A percentile compares a stretch with the other conserved stretches of the same genome.
These are phyloP conservation scores for Clavaria fumosa DNA, from an alignment of 768 basidiomycete genomes.

Conservation along the genomic window DNA sequence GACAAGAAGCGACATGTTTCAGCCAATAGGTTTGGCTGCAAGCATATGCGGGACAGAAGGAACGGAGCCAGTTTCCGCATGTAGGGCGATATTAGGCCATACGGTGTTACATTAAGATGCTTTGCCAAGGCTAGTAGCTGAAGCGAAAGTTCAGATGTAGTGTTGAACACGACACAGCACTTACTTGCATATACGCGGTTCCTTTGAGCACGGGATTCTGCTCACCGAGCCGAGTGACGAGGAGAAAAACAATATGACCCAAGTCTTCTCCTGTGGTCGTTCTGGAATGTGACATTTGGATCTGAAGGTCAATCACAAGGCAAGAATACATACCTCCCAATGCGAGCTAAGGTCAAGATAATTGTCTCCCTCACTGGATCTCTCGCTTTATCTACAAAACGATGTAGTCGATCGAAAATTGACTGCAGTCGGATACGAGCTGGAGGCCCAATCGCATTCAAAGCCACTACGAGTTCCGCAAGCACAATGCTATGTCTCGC, in stretches of 20 bases:
- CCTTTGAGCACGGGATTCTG: slow-evolving; percentile 57
- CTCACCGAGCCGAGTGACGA: slow-evolving; percentile 54
- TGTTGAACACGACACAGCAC: slow-evolving; percentile 8
- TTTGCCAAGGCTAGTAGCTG: slow-evolving; percentile 34
- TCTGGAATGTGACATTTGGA: slow-evolving; percentile 1
- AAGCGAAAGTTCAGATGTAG: slow-evolving; percentile 7
- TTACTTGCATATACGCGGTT: slow-evolving; percentile 50
- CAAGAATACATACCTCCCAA: slow-evolving; percentile 29
- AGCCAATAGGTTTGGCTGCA: slow-evolving; percentile 39
- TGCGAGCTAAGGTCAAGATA: slow-evolving; percentile 41
- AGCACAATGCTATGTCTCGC: slow-evolving; percentile 32
- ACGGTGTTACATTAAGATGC: slow-evolving; percentile 42
- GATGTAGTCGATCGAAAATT: slow-evolving; percentile 31
- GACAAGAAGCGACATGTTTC: slow-evolving; percentile 61
- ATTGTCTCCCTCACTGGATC: slow-evolving; percentile 45
- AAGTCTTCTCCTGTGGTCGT: slow-evolving; percentile 40
- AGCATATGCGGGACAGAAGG: slow-evolving; percentile 40
- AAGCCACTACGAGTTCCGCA: slow-evolving; percentile 30
- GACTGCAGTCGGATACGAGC: slow-evolving; percentile 18
- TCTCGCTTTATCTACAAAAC: slow-evolving; percentile 30
- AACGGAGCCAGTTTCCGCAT: slow-evolving; percentile 51
- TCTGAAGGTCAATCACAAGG: neutral
- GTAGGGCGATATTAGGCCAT: slow-evolving; percentile 55
- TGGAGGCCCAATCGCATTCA: slow-evolving; percentile 21
- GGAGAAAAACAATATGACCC: slow-evolving; percentile 40